Base-by-base conservation (phyloP, 805 yeast genomes). In the Pichia rugopelliculosa region DNA sequence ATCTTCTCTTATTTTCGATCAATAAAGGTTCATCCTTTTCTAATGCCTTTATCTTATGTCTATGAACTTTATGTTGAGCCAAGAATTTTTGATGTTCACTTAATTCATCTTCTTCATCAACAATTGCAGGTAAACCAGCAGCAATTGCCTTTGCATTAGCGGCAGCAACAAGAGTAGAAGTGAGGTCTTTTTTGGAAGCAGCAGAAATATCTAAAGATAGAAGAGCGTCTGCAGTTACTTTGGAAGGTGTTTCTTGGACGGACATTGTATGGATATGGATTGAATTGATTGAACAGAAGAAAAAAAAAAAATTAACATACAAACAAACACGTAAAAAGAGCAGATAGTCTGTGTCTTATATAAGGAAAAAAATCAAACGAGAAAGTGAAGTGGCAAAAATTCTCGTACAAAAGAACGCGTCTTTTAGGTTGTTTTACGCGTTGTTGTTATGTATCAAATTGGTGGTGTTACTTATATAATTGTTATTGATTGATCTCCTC, bases 1-100 rank as follows among this genome's bases (percentile, higher is more conserved):
- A 89, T 65, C 99, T 82, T 62, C 80, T 79, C 58, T 79, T 80
- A 79, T 91, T 93, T 70, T 88, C 96, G 45, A 66, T 62, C 60
- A 91, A 77, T 60, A 91, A 70, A 1, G 98, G 98, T 76, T 91
- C 99, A 48, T 86, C 85, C 67, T 79, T 78, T 73, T 91, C 96
- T 59, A 78, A 58, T 52, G 72, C 87, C 72, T 82, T 82, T 62
- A 91, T 72, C 53, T 75, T 52, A 59, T 80, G 86, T 71, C 95
- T 82, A 66, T 85, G 89, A 26, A 75, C 79, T 56, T 71, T 75
- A 69, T 84, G 91, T 53, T 72, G 68, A 34, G 66, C 65, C 60
- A 84, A 71, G 67, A 84, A 85, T 42, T 69, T 65, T 51, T 69
- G 57, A 66, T 85, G 93, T 30, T 62, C 68, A 34, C 56, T 61